Base-by-base conservation (phyloP, 176 grass and related monocot genomes). In the Zoysia japonica region DNA sequence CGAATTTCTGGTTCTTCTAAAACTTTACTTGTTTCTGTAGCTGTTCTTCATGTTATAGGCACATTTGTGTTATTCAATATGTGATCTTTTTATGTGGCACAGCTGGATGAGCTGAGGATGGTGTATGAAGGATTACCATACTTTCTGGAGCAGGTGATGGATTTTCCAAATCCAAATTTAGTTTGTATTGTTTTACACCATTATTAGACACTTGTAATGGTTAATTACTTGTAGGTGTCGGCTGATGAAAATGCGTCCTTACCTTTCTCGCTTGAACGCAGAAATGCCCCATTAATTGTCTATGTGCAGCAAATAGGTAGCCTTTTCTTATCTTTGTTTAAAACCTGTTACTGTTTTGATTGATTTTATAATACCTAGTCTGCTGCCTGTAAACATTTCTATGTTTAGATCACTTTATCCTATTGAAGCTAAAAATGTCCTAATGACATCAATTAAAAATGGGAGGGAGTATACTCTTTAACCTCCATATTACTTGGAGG, bases 281-380 rank as follows among this genome's bases (percentile, higher is more conserved):
- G 87, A 86, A 97, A 83, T 78, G 76, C 85, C 81, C 91, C 94
- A 2, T 15, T 74, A 61, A 88, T 94, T 77, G 83, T 97, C 74
- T 97, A 97, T 92, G 83, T 92, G 73, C 91, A 92, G 67, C 94
- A 97, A 90, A 90, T 97, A 87, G 94, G 94, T 97, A 87, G 45
- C 7, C 28, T 80, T 84, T 87, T 48, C 41, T 72, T 47, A 47
- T 79, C 68, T 78, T 70, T 74, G 38, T 51, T 81, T 67, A 77
- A 3, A 80, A 50, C 43, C 61, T 83, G n/a, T 16, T 92, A 35
- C 63, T 61, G 17, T 69, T 73, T 60, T 71, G n/a, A 61, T 77
- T 57, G 43, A 20, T 76, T 84, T 80, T 6, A 65, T 75, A 28
- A 28, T 72, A 60, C 62, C 51, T 74, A 52, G 1, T 12, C 52